Conservation (phyloP, 352 stramenopile species). For the Blastocystis sp. region DNA sequence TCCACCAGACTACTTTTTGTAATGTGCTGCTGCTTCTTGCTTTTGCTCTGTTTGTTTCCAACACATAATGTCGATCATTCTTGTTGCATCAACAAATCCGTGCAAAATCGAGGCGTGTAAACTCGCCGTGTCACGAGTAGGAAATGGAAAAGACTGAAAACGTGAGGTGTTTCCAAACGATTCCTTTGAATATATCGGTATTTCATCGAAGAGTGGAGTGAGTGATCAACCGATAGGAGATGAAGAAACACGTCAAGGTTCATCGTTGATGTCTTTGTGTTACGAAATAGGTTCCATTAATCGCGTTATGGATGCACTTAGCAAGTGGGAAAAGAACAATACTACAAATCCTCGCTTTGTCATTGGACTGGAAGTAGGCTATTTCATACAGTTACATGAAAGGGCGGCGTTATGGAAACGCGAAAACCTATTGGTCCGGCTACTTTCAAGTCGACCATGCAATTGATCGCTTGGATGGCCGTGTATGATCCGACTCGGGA, state of each 20-base stretch:
- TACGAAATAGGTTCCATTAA: neutral
- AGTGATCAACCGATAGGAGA: neutral
- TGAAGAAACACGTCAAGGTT: neutral
- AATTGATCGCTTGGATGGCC: neutral
- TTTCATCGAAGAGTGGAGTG: neutral
- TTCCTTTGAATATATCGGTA: neutral
- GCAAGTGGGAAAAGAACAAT: neutral
- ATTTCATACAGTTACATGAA: neutral
- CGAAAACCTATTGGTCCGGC: neutral
- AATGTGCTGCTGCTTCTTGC: conserved; percentile 57
- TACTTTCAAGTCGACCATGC: neutral
- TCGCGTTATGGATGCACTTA: neutral
- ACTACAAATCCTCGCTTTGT: neutral
- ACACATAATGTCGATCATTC: neutral
- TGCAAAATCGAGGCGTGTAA: neutral
- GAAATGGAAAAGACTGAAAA: neutral
- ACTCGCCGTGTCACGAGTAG: neutral
- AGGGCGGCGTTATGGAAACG: neutral
- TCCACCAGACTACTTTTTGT: conserved; percentile 97
- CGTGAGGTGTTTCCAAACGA: neutral
- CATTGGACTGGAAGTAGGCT: neutral
- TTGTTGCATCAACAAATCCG: neutral
- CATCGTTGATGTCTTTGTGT: neutral
- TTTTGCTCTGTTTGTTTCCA: neutral
- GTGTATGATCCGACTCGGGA: neutral